Conservation (phyloP, 106 monocot species). For the Iris macrosiphon region DNA sequence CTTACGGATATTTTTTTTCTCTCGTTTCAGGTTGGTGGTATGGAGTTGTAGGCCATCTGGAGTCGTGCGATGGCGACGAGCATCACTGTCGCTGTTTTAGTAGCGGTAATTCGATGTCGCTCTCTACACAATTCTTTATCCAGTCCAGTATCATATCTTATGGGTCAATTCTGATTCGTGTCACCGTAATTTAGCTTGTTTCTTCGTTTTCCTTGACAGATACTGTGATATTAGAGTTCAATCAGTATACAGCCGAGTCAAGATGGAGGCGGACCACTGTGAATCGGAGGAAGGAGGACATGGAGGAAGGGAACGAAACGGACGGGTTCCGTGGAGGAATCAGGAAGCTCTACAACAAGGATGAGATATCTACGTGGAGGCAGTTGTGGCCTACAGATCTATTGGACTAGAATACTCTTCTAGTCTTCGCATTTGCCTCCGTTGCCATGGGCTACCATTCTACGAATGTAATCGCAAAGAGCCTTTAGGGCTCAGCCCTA, state of each 20-base stretch:
- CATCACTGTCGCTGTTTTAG: constrained; percentile 32
- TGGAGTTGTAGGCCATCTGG: constrained; percentile 71
- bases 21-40: constrained; percentile 81
- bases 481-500: too few relatives aligned
- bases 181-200: neutral
- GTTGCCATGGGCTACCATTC: too few relatives aligned
- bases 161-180: neutral
- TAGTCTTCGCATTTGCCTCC: too few relatives aligned
- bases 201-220: constrained; percentile 9
- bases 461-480: too few relatives aligned
- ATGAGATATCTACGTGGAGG: constrained; percentile 33
- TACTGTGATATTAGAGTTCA: constrained; percentile 36
- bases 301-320: constrained; percentile 33
- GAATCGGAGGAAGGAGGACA: constrained; percentile 22
- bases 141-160: too few relatives aligned
- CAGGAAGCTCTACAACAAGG: constrained; percentile 23
- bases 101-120: constrained; percentile 20
- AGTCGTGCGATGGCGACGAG: constrained; percentile 44
- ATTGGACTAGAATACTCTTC: constrained; percentile 11
- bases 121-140: neutral
- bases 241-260: constrained; percentile 27
- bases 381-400: constrained; percentile 27
- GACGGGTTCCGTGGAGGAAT: constrained; percentile 43
- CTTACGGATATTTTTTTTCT: neutral
- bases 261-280: constrained; percentile 23